Percentiles rank a stretch among this genome's conserved stretches.
Evolutionary conservation across 805 yeast species (phyloP).

Genomic region (Zygosaccharomyces lentus): DNA sequence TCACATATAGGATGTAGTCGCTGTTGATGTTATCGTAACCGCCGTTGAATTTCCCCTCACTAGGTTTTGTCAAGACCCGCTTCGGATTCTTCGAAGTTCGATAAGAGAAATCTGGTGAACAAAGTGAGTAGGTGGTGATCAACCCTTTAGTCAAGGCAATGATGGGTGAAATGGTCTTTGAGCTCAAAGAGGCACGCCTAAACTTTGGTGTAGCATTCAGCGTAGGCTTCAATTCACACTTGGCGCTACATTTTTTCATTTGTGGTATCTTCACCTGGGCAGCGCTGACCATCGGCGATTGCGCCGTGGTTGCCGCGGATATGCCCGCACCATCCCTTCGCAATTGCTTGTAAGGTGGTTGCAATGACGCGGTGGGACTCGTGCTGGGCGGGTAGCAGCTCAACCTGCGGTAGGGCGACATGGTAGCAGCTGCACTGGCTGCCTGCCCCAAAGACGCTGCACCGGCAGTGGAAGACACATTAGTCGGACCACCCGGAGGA

Average conservation of each 20-base stretch:
- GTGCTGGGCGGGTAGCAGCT: conserved; percentile 29
- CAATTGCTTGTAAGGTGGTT: conserved; percentile 30
- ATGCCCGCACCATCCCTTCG: conserved; percentile 30
- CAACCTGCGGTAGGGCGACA: conserved; percentile 26
- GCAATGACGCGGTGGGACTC: conserved; percentile 27
- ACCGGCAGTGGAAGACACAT: background rate
- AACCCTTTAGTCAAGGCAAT: conserved; percentile 73
- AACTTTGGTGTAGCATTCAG: conserved; percentile 61
- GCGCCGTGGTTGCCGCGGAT: conserved; percentile 9
- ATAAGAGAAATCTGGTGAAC: conserved; percentile 81
- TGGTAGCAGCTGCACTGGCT: conserved; percentile 14
- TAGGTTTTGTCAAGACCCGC: conserved; percentile 88
- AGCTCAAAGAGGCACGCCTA: conserved; percentile 62
- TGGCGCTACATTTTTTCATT: conserved; percentile 40
- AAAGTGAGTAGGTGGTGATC: conserved; percentile 74
- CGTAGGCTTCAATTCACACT: conserved; percentile 56
- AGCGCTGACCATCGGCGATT: conserved; percentile 5
- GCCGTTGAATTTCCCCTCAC: conserved; percentile 72
- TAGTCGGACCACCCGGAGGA: conserved; percentile 5
- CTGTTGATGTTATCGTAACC: conserved; percentile 85
- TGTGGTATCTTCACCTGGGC: conserved; percentile 43
- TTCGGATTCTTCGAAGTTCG: conserved; percentile 83
- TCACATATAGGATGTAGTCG: conserved; percentile 90
- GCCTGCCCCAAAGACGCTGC: conserved; percentile 9
- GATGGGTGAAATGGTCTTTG: conserved; percentile 70